Base-by-base conservation (phyloP, 225 moss, liverwort and hornwort genomes). In the Rhytidiadelphus loreus region DNA sequence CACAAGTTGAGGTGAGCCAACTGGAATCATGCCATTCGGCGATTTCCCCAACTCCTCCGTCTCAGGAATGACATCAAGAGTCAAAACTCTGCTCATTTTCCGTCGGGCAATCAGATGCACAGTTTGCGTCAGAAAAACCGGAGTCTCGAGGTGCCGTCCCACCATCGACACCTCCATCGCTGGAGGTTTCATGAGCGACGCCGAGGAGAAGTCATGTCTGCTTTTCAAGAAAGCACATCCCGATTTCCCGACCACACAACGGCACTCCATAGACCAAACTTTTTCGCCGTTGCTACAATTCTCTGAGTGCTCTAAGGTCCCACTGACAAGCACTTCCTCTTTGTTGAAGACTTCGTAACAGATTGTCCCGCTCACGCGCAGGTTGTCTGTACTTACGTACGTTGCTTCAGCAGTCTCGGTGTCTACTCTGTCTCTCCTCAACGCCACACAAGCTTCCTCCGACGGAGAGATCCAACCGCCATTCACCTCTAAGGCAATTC, bases 21-120 rank as follows among this genome's bases (percentile, higher is more conserved):
- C 87, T 37, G 87, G 80, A 68, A 91, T 88, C 83, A 88, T 83
- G 85, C 86, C 86, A 65, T 91, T 76, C 29, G 81, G 83, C 57
- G 74, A 80, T 86, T 92, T 94, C 26, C 93, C 94, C 15, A 92
- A 78, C 87, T 93, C 96, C 41, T 95, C 95, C 13, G 94, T 95
- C 89, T 96, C 96, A 9, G 94, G 93, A 81, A 96, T 96, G 59
- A 75, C 96, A 77, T 96, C 96, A 69, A 96, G 86, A 4, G 89
- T 90, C 77, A 90, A 76, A 30, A 86, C 77, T 73, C 95, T 92
- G 55, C 82, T 92, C 64, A 59, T 79, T 85, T 94, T 93, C 53
- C 93, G 89, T 58, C 96, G 93, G 5, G 93, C 89, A 60, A 91
- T 92, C 80, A 95, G 83, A 81, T 92, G 91, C 60, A 96, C 95